A percentile compares a stretch with the other conserved stretches of the same genome.
phyloP scores from a whole-genome alignment of 2,329 filamentous ascomycete genomes.

The Pyrenophora seminiperda region DNA sequence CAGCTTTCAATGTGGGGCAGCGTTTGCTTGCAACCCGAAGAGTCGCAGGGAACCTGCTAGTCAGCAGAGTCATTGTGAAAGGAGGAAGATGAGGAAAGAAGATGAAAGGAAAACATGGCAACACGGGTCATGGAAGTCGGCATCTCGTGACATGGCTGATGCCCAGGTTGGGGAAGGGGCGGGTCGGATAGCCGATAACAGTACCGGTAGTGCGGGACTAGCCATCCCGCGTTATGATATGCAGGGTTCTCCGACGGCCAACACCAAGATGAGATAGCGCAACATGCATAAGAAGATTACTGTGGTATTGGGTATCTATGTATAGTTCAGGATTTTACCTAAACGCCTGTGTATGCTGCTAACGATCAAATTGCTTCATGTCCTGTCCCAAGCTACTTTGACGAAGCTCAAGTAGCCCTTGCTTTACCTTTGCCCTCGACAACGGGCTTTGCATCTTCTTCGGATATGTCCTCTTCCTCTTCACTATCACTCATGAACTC shows the following conservation, averaged over 20 bases:
- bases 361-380: background rate
- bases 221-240: slow-evolving; percentile 19
- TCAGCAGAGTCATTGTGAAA: slow-evolving; percentile 22
- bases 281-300: background rate
- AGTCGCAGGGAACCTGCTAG: slow-evolving; percentile 15
- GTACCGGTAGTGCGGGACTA: slow-evolving; percentile 21
- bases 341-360: slow-evolving; percentile 12
- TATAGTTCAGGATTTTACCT: background rate
- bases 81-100: background rate
- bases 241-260: slow-evolving; percentile 19
- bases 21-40: slow-evolving; percentile 29
- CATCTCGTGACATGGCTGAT: slow-evolving; percentile 27
- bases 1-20: slow-evolving; percentile 26
- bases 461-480: slow-evolving; percentile 51
- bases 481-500: slow-evolving; percentile 54
- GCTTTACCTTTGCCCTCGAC: slow-evolving; percentile 52
- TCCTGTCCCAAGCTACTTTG: background rate
- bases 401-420: slow-evolving; percentile 38
- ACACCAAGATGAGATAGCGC: background rate
- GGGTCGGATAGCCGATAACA: slow-evolving; percentile 29
- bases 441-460: slow-evolving; percentile 36
- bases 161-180: slow-evolving; percentile 23
- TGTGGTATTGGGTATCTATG: slow-evolving; percentile 24
- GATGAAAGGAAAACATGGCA: slow-evolving; percentile 14
- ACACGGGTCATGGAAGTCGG: slow-evolving; percentile 14